Conservation (phyloP, 768 basidiomycete species). For the Baorangia bicolor region DNA sequence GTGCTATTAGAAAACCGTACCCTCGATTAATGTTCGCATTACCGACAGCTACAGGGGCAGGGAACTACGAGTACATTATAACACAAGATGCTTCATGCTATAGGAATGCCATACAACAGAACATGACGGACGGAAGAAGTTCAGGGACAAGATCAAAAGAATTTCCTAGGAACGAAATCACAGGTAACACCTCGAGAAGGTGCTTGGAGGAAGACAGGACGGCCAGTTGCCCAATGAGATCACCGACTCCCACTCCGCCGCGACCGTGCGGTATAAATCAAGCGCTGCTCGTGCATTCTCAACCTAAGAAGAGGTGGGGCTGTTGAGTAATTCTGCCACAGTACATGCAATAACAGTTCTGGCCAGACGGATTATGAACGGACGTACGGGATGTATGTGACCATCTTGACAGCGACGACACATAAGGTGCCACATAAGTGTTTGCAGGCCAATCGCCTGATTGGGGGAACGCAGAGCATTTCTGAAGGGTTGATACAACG, state of each 20-base stretch:
- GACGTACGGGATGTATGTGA: conserved; percentile 67
- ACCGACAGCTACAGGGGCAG: conserved; percentile 12
- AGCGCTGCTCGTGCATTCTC: conserved; percentile 71
- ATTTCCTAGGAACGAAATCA: conserved; percentile 28
- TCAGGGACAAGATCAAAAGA: conserved; percentile 12
- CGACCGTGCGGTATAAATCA: conserved; percentile 55
- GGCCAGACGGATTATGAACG: not conserved
- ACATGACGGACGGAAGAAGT: not conserved
- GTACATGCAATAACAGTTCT: not conserved
- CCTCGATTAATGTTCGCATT: conserved; percentile 17
- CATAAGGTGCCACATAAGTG: conserved; percentile 83
- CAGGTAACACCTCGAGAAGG: conserved; percentile 77
- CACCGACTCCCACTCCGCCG: conserved; percentile 63
- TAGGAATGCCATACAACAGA: conserved; percentile 5
- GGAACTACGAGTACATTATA: conserved; percentile 24
- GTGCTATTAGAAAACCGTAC: not conserved
- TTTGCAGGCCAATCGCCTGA: conserved; percentile 71
- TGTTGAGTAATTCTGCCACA: conserved; percentile 12
- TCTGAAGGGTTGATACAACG: conserved; percentile 77
- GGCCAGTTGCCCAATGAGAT: conserved; percentile 70
- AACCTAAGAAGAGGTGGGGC: conserved; percentile 42
- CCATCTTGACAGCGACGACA: conserved; percentile 72
- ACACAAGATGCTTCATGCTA: conserved; percentile 15
- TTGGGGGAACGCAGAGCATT: conserved; percentile 65
- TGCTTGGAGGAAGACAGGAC: conserved; percentile 69